Base-by-base conservation (phyloP, 306 rosid genomes). In the Sphenostylis stenocarpa region DNA sequence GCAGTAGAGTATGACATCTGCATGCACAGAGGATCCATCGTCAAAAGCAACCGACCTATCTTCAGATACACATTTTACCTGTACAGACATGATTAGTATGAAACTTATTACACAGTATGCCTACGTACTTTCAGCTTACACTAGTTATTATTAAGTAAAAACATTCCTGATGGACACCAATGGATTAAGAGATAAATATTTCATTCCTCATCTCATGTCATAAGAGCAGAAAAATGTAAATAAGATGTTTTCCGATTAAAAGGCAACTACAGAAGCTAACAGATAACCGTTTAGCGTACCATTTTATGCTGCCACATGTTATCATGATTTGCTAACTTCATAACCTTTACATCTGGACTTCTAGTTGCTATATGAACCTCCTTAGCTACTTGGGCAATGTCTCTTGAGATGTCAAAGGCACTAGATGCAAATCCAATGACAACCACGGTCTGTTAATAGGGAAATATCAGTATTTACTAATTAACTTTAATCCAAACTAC, bases 341-440 rank as follows among this genome's bases (percentile, higher is more conserved):
- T 21, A n/a, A 23, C 60, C 67, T 28, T 69, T 28, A 68, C 43
- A 49, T 81, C 66, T 39, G 85, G 31, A 49, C 17, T 58, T 75
- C 73, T 75, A 20, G 61, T 14, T 75, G 81, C 72, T 66, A 81
- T 11, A 8, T 81, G 85, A 49, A 81, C 77, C 68, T 81, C 81
- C 67, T 75, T 81, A 14, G 85, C 85, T 14, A 75, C 77, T 68
- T 6, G 49, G 17, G 81, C 73, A 68, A 81, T 48, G 15, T 81
- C 84, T 81, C 76, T 74, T 24, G 84, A 81, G 48, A 81, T 81
- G 51, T 81, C 84, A 67, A 67, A 67, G 17, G 85, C 77, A 61
- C 85, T 81, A 10, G 81, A 3, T 49, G 61, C 85, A 61, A 48
- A 75, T 49, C 81, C 85, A 60, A 81, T 69, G 8, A 81, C 10